Conservation (phyloP, 2,329 filamentous ascomycete species). For the Moelleriella libera region DNA sequence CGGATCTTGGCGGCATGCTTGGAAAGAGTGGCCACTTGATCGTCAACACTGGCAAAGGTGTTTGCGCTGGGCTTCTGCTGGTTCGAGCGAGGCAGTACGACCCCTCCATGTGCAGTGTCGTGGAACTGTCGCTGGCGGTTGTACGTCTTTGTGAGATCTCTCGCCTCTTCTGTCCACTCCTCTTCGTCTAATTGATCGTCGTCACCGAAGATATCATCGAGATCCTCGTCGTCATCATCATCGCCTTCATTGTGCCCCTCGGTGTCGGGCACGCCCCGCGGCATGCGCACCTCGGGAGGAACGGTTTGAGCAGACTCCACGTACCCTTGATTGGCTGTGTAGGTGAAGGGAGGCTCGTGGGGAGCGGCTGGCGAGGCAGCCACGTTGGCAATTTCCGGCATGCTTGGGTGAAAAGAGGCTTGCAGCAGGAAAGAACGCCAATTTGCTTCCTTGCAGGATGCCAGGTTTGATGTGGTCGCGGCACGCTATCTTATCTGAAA, state of each 20-base stretch:
- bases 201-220: conserved; percentile 24
- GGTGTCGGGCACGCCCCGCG: conserved; percentile 3
- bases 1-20: conserved; percentile 78
- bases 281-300: conserved; percentile 16
- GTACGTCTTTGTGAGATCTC: conserved; percentile 73
- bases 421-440: background rate
- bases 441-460: background rate
- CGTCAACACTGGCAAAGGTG: conserved; percentile 66
- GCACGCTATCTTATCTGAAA: background rate
- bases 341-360: conserved; percentile 29
- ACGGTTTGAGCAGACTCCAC: conserved; percentile 19
- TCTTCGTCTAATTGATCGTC: conserved; percentile 48
- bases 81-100: conserved; percentile 56
- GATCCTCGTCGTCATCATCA: conserved; percentile 21
- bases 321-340: conserved; percentile 29
- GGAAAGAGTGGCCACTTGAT: conserved; percentile 74
- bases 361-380: conserved; percentile 23
- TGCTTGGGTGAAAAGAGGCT: background rate
- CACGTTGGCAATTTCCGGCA: conserved; percentile 9
- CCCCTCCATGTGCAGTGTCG: conserved; percentile 15
- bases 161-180: conserved; percentile 42
- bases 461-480: background rate
- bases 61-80: conserved; percentile 69
- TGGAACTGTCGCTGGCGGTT: conserved; percentile 68
- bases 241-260: conserved; percentile 15